Evolutionary conservation across 352 stramenopile species (phyloP).

Genomic region (Pythium coloratum): DNA sequence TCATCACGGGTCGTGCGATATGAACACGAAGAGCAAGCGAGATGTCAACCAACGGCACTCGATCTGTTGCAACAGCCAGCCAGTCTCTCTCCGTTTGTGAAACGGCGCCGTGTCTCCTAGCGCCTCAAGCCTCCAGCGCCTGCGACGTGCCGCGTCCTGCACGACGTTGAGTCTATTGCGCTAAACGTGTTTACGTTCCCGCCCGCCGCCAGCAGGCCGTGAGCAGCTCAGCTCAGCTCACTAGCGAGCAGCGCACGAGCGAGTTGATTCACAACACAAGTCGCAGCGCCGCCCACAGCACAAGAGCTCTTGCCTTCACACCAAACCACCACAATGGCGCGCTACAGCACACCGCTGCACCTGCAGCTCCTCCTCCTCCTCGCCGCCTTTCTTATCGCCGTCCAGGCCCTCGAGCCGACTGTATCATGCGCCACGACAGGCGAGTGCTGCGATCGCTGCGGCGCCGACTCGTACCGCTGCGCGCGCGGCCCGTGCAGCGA

Average conservation of each 20-base stretch:
- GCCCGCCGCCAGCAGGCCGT: no score
- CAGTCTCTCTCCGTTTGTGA: no score
- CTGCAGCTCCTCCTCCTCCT: conserved; percentile 2
- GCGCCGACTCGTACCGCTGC: conserved; percentile 46
- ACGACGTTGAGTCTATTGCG: no score
- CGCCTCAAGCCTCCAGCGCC: no score
- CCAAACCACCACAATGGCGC: background rate
- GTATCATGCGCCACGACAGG: background rate
- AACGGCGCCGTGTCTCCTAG: no score
- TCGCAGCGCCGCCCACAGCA: background rate
- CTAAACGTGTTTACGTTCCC: no score
- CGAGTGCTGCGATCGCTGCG: conserved; percentile 52
- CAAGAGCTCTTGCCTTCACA: background rate
- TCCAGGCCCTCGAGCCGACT: background rate
- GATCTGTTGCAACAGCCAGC: no score
- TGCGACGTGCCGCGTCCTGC: no score
- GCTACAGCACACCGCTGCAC: background rate
- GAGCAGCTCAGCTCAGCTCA: no score
- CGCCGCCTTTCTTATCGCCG: background rate
- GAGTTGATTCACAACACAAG: background rate
- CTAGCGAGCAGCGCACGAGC: background rate
- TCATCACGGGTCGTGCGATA: no score
- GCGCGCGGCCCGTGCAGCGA: conserved; percentile 52
- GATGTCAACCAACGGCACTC: no score
- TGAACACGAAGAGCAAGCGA: no score